phyloP scores from a whole-genome alignment of 2,329 filamentous ascomycete genomes.

The Chrysosporium keratinophilum region DNA sequence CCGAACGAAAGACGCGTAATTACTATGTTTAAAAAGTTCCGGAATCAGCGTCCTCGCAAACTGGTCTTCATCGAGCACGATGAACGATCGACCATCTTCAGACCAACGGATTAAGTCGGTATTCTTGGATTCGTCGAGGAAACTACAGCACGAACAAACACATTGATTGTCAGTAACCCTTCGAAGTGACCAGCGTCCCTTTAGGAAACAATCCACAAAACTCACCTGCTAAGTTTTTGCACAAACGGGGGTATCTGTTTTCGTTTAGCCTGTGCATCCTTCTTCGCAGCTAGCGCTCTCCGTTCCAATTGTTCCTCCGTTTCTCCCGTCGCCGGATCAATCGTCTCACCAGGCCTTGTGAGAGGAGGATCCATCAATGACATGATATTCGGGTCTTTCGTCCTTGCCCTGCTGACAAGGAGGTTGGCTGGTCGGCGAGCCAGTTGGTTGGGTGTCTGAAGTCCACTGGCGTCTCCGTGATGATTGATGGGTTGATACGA shows the following conservation, averaged over 20 bases:
- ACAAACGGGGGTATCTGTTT: conserved; percentile 98
- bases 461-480: conserved; percentile 39
- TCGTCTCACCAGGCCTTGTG: conserved; percentile 32
- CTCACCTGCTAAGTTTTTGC: conserved; percentile 91
- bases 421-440: conserved; percentile 34
- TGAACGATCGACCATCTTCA: conserved; percentile 89
- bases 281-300: conserved; percentile 69
- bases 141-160: conserved; percentile 46
- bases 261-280: conserved; percentile 76
- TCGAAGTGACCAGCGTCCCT: neutral
- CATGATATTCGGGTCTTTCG: conserved; percentile 28
- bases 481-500: conserved; percentile 24
- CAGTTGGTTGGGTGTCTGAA: conserved; percentile 36
- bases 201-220: conserved; percentile 5
- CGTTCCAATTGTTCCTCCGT: conserved; percentile 70
- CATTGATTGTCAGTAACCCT: conserved; percentile 13
- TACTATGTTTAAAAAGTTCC: conserved; percentile 69
- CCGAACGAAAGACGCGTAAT: conserved; percentile 66
- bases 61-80: conserved; percentile 91
- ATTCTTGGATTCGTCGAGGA: conserved; percentile 85
- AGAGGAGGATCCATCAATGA: conserved; percentile 24
- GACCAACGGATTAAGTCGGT: conserved; percentile 96
- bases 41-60: conserved; percentile 65
- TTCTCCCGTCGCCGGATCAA: conserved; percentile 37
- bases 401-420: conserved; percentile 29